phyloP scores from a whole-genome alignment of 2,329 filamentous ascomycete genomes.

The Emmonsiellopsis sp. region DNA sequence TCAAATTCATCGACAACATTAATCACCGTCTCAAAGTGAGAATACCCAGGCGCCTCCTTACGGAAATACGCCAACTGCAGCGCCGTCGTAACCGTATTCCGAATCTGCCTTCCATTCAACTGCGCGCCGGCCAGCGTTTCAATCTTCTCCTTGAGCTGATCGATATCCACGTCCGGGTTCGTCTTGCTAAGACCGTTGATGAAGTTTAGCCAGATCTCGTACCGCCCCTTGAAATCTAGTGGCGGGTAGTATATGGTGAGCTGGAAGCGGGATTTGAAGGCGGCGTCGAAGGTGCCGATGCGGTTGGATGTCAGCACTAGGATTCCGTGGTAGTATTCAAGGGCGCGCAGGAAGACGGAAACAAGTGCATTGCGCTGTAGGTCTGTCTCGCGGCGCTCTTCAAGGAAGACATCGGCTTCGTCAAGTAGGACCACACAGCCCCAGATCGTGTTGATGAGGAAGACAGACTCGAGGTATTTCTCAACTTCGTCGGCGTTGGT shows the following conservation, averaged over 20 bases:
- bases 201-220: slow-evolving; percentile 16
- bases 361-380: slow-evolving; percentile 19
- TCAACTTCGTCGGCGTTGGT: slow-evolving; percentile 27
- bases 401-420: slow-evolving; percentile 20
- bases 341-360: slow-evolving; percentile 27
- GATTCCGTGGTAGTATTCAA: slow-evolving; percentile 32
- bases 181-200: slow-evolving; percentile 12
- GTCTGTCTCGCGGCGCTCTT: slow-evolving; percentile 12
- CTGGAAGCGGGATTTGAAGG: slow-evolving; percentile 28
- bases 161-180: slow-evolving; percentile 11
- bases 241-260: slow-evolving; percentile 9
- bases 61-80: slow-evolving; percentile 12
- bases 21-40: slow-evolving; percentile 11
- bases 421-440: slow-evolving; percentile 21
- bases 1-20: slow-evolving; percentile 9
- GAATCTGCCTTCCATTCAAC: slow-evolving; percentile 22
- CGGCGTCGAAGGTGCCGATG: slow-evolving; percentile 25
- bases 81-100: slow-evolving; percentile 19
- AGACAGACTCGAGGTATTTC: slow-evolving; percentile 28
- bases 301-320: slow-evolving; percentile 30
- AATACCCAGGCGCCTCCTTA: slow-evolving; percentile 6
- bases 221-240: slow-evolving; percentile 3
- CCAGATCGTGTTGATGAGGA: slow-evolving; percentile 30
- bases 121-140: slow-evolving; percentile 11
- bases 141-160: slow-evolving; percentile 11